phyloP scores from a whole-genome alignment of 768 basidiomycete species.

The Lentinula sp. region DNA sequence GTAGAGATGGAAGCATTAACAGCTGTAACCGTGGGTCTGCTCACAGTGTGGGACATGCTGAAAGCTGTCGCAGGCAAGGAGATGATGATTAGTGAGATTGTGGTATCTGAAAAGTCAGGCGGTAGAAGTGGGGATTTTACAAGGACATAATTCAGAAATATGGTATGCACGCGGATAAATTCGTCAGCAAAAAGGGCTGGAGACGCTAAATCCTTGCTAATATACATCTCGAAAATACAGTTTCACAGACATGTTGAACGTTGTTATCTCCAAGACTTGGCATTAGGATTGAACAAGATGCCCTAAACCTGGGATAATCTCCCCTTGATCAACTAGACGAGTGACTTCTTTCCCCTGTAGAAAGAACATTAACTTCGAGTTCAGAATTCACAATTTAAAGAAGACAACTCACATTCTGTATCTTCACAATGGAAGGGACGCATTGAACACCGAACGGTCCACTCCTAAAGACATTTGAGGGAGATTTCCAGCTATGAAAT shows the following conservation, averaged over 20 bases:
- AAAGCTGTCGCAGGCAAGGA: slow-evolving; percentile 86
- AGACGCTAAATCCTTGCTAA: no score
- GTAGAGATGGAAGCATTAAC: slow-evolving; percentile 93
- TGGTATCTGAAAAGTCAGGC: slow-evolving; percentile 63
- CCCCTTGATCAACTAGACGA: slow-evolving; percentile 35
- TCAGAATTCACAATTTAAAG: slow-evolving; percentile 3
- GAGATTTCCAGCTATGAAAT: slow-evolving; percentile 55
- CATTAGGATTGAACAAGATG: neutral
- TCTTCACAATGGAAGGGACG: slow-evolving; percentile 64
- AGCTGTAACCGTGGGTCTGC: slow-evolving; percentile 69
- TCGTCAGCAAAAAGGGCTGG: neutral
- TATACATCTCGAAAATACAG: no score
- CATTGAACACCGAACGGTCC: slow-evolving; percentile 54
- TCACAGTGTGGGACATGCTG: slow-evolving; percentile 93
- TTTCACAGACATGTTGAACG: neutral
- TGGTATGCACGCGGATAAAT: neutral
- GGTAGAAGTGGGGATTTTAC: slow-evolving; percentile 71
- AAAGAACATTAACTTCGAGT: slow-evolving; percentile 2
- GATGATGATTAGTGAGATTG: slow-evolving; percentile 71
- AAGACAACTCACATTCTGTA: slow-evolving; percentile 42
- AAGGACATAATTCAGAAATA: slow-evolving; percentile 11
- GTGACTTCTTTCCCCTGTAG: slow-evolving; percentile 30
- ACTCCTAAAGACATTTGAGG: slow-evolving; percentile 51
- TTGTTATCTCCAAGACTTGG: neutral
- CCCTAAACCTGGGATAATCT: slow-evolving; percentile 20